Evolutionary conservation across 345 rosid species (phyloP), one percentile per base, ranked within the genome.

Genomic region (Rhodamnia rubescens): DNA sequence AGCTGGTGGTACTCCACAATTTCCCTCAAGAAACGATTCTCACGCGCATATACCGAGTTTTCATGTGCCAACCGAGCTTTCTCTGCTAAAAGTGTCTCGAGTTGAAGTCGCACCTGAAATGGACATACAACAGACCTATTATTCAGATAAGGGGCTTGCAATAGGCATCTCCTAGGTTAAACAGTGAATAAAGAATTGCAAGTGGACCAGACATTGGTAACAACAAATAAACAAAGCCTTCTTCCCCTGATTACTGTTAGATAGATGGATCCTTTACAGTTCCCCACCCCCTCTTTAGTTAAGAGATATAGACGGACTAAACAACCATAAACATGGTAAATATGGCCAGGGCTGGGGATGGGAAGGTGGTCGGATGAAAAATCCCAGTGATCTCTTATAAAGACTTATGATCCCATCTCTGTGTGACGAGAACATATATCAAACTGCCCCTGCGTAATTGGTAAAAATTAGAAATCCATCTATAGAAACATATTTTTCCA

Each of bases 1-100:
- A 97, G 96, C 86, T 97, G 99, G 84, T 95, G 98, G 88, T 95
- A 97, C 88, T 97, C 99, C 13, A 97, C 96, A 52, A 97, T 93
- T 88, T 96, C 99, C 90, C 98, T 91, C 82, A 97, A 92, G 88
- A 93, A 96, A 57, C 98, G 94, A 74, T 97, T 97, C 90, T 97
- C 99, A 1, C 99, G 95, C 1, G 96, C 90, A 83, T 92, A 93
- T 64, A 92, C 85, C 26, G 99, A 93, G 87, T 96, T 97, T 91
- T 97, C 99, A 74, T 94, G 95, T n/a, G 99, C 99, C 85, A 97
- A 88, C 49, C 99, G 98, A 59, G 98, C 98, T 89, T 97, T 97
- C 91, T 97, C 99, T 47, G 96, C 98, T 82, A 97, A 87, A 44
- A 97, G 93, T 2, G 98, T 92, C 88, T 97, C 98, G 53, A 97